Conservation (phyloP, 345 rosid genomes). For the Gossypium ekmanianum region DNA sequence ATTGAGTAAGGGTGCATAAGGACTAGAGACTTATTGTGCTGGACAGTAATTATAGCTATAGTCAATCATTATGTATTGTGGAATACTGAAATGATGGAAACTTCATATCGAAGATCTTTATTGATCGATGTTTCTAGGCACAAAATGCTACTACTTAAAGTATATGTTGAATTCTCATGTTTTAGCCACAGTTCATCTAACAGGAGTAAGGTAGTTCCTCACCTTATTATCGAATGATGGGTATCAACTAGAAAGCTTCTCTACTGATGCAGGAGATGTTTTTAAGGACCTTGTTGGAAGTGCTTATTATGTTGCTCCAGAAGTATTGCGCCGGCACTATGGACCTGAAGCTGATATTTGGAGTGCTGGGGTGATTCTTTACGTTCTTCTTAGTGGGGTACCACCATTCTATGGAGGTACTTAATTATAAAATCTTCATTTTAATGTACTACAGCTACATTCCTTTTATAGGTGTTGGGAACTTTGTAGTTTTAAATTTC, state of each 20-base stretch:
- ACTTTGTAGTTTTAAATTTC: not conserved
- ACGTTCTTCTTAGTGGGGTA: constrained; percentile 81
- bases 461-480: not conserved
- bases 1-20: not conserved
- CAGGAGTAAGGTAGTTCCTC: not conserved
- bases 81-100: not conserved
- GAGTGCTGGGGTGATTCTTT: constrained; percentile 93
- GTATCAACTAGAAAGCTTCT: constrained; percentile 20
- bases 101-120: not conserved
- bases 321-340: constrained; percentile 66
- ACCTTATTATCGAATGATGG: constrained; percentile 8
- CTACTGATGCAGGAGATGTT: constrained; percentile 49
- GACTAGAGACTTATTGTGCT: not conserved
- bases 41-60: not conserved
- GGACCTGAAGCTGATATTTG: constrained; percentile 90
- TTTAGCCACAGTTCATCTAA: not conserved
- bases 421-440: not conserved
- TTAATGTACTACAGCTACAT: not conserved
- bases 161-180: not conserved
- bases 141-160: not conserved
- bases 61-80: not conserved
- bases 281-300: constrained; percentile 94
- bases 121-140: not conserved
- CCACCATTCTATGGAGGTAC: constrained; percentile 98
- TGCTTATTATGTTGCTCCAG: constrained; percentile 98